Evolutionary conservation across 164 flowering plant species (phyloP), one percentile per base, ranked within the genome.

Genomic region (Tetrastigma voinierianum): DNA sequence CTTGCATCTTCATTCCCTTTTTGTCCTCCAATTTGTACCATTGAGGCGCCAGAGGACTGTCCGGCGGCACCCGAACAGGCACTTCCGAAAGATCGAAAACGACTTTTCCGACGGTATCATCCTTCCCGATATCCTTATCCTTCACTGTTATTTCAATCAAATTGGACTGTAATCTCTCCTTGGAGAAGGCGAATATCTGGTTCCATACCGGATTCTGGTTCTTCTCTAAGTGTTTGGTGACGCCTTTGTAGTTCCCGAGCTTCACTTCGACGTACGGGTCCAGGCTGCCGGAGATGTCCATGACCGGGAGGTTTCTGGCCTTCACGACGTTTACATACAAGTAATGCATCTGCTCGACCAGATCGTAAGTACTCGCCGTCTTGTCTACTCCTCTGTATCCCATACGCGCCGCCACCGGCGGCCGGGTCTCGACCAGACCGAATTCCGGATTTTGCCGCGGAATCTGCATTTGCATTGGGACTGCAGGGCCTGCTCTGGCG

Each of bases 191-290:
- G 58, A 91, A 91, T 20, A 81, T 79, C 62, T 84, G 87, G 45
- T 70, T 72, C 93, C 93, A 91, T 1, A 77, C 84, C 0, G 97
- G 97, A 62, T 83, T 80, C 47, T 82, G 87, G 60, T 85, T 90
- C 87, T 90, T 91, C 84, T 86, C 94, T 51, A 84, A 55, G 74
- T 81, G 77, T 46, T 77, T 86, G 12, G 97, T 91, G 10, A 60
- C 32, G 15, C 92, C 96, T 75, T 83, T 87, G 79, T 88, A 91
- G 74, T 91, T 91, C 44, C 97, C 97, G 14, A 91, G 76, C 86
- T 82, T 91, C 74, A 91, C 90, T 71, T 91, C 96, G 44, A 90
- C 93, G 65, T 88, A 91, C 0, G 97, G 97, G 62, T 91, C 97
- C 10, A 87, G 73, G 58, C 89, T 84, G 1, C 95, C 97, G 0